Base-by-base conservation (phyloP, 108 stramenopile species). In the Cyclotella kingstonii region DNA sequence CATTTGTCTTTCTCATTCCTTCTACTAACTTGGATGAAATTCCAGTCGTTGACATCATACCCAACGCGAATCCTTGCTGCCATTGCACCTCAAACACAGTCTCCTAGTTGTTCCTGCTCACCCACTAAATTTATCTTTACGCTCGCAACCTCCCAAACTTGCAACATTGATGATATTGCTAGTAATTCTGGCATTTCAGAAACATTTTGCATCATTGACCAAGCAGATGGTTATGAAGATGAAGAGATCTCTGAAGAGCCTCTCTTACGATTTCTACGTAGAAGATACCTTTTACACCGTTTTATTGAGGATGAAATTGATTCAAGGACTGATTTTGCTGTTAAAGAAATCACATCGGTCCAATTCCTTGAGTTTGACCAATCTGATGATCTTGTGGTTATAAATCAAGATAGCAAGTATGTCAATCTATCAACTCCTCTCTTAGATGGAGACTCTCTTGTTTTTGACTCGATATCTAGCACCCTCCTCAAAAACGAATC, bases 321-420 rank as follows among this genome's bases (percentile, higher is more conserved):
- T n/a, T n/a, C n/a, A n/a, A n/a, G n/a, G n/a, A n/a, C n/a, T n/a
- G n/a, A n/a, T n/a, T n/a, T n/a, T n/a, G n/a, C n/a, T n/a, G n/a
- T n/a, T n/a, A n/a, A n/a, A n/a, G 71, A 73, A 48, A 58, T 73
- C 22, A 54, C 56, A n/a, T 64, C 62, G 28, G 63, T 64, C 29
- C 71, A 73, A 58, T 73, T 52, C 41, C 57, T 73, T 17, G 71
- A 73, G 49, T 64, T 73, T 42, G 63, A 53, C 44, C 48, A 57
- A 0, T 3, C 6, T 0, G 52, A 42, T 50, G 55, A 54, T n/a
- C 11, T 73, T 1, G 57, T 45, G 7, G 71, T 73, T 0, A 59
- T 64, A 17, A 29, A 73, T 17, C 61, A 62, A 45, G 71, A 73
- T 41, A 44, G 64, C 42, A 64, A 40, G 8, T 57, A 73, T 46